Percentiles rank a stretch among this genome's conserved stretches.
These are phyloP conservation scores for Fragaria nilgerrensis DNA, from an alignment of 306 rosid genomes.

Conservation along the genomic window DNA sequence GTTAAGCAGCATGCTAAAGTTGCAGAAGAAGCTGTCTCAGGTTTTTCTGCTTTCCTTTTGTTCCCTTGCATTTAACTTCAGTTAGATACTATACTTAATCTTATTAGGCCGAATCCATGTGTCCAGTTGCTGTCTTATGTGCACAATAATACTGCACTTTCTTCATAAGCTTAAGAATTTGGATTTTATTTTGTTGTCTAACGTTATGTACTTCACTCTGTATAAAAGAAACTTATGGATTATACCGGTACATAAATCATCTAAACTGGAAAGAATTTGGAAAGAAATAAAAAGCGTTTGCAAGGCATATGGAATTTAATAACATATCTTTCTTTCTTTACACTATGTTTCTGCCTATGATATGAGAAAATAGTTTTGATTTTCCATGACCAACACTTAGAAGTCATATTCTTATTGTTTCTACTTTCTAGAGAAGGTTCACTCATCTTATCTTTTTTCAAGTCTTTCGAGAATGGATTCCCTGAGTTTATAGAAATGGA, in stretches of 20 bases:
- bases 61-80: not conserved
- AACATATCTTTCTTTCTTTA: not conserved
- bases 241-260: not conserved
- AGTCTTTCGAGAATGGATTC: constrained; percentile 1
- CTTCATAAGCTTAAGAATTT: not conserved
- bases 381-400: not conserved
- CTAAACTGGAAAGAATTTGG: not conserved
- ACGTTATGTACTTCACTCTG: not conserved
- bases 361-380: not conserved
- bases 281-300: not conserved
- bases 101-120: not conserved
- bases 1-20: constrained; percentile 82
- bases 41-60: constrained; percentile 35
- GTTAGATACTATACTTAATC: constrained; percentile 6
- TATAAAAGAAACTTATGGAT: not conserved
- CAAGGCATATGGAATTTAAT: not conserved
- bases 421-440: not conserved
- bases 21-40: constrained; percentile 85
- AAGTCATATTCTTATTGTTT: constrained; percentile 10
- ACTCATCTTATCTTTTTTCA: not conserved
- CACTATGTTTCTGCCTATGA: not conserved
- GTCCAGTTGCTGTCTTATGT: not conserved
- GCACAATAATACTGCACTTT: not conserved
- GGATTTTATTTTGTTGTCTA: not conserved
- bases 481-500: constrained; percentile 14